phyloP scores from a whole-genome alignment of 2,329 filamentous ascomycete species.

The Periconia sp. region DNA sequence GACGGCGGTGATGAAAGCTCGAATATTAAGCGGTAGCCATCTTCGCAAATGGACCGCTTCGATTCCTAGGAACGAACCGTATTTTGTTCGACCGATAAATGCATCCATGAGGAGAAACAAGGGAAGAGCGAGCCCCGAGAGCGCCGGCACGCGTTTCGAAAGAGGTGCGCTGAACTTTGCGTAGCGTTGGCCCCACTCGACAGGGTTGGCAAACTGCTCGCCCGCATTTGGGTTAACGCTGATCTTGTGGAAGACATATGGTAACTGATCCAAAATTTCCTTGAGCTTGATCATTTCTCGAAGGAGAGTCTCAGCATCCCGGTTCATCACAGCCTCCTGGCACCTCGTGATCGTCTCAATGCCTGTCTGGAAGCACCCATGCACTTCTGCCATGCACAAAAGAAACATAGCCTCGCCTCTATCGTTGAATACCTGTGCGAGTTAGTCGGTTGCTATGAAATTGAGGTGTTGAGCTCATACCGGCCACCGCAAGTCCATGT shows the following conservation, averaged over 20 bases:
- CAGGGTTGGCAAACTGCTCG: conserved; percentile 34
- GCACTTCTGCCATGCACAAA: conserved; percentile 35
- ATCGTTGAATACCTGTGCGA: conserved; percentile 52
- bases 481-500: conserved; percentile 61
- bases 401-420: conserved; percentile 59
- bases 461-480: conserved; percentile 40
- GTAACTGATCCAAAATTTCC: conserved; percentile 17
- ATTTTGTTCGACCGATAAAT: conserved; percentile 59
- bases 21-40: conserved; percentile 60
- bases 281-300: conserved; percentile 56
- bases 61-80: conserved; percentile 57
- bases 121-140: conserved; percentile 51
- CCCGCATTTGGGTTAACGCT: conserved; percentile 58
- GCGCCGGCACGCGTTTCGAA: conserved; percentile 58
- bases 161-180: conserved; percentile 58
- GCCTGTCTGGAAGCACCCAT: conserved; percentile 31
- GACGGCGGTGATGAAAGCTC: conserved; percentile 62
- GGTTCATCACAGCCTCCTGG: conserved; percentile 62
- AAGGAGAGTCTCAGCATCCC: conserved; percentile 58
- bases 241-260: conserved; percentile 56
- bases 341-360: conserved; percentile 53
- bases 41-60: conserved; percentile 60
- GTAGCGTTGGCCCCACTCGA: conserved; percentile 30
- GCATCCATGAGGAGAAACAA: conserved; percentile 63
- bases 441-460: conserved; percentile 3